phyloP scores from a whole-genome alignment of 305 asterid genomes.

The Striga hermonthica region DNA sequence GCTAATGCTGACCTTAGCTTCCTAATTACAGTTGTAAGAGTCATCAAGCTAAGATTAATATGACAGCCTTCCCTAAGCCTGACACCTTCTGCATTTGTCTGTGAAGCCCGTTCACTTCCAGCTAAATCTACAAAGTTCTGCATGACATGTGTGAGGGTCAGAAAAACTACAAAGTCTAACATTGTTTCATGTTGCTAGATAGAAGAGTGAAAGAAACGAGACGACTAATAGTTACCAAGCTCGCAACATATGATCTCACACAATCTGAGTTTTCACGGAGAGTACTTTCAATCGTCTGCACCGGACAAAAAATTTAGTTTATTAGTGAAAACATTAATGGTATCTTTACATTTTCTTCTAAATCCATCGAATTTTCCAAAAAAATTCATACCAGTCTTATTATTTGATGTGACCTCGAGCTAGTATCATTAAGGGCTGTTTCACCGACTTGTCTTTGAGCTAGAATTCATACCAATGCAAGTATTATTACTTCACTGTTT shows the following conservation, averaged over 20 bases:
- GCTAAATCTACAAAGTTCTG: slow-evolving; percentile 98
- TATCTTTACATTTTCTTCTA: slow-evolving; percentile 11
- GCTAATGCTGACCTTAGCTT: slow-evolving; percentile 67
- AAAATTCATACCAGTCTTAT: slow-evolving; percentile 70
- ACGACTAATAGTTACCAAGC: slow-evolving; percentile 61
- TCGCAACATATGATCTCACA: slow-evolving; percentile 91
- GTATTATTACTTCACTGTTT: slow-evolving; percentile 14
- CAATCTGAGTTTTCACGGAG: slow-evolving; percentile 89
- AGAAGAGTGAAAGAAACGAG: slow-evolving; percentile 9
- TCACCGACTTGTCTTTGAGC: slow-evolving; percentile 99
- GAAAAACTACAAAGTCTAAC: background rate
- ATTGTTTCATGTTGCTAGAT: background rate
- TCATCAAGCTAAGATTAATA: slow-evolving; percentile 96
- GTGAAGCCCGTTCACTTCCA: slow-evolving; percentile 95
- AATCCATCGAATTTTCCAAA: slow-evolving; percentile 9
- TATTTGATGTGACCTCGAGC: slow-evolving; percentile 97
- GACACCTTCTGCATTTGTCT: slow-evolving; percentile 91
- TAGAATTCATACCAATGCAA: slow-evolving; percentile 28
- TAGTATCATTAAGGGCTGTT: slow-evolving; percentile 86
- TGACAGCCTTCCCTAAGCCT: slow-evolving; percentile 98
- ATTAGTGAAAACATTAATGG: slow-evolving; percentile 20
- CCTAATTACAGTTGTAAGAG: slow-evolving; percentile 91
- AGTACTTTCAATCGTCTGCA: slow-evolving; percentile 92
- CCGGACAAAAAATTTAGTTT: slow-evolving; percentile 30
- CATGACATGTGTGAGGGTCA: slow-evolving; percentile 26